Percentiles rank a stretch among this genome's conserved stretches.
These are phyloP conservation scores for Umbelopsis sp. DNA, from an alignment of 371 early-diverging fungal species.

Conservation along the genomic window DNA sequence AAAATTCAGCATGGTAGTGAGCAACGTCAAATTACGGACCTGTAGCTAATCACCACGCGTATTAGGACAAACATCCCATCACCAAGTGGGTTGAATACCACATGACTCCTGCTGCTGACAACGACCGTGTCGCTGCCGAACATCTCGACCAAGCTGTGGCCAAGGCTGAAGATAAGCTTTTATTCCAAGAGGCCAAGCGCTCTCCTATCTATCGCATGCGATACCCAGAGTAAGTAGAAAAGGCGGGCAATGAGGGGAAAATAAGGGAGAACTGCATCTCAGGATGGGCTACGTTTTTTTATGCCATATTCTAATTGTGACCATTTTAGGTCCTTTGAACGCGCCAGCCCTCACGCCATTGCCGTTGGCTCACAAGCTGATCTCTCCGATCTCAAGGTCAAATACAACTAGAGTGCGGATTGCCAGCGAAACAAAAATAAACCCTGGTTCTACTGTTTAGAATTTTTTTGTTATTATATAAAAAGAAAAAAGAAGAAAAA, in stretches of 20 bases:
- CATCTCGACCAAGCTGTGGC: constrained; percentile 36
- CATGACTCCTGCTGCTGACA: constrained; percentile 42
- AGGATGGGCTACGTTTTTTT: not conserved
- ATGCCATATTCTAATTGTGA: not conserved
- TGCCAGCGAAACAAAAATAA: too few species aligned
- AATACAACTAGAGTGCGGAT: constrained; percentile 36
- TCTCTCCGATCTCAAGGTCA: constrained; percentile 48
- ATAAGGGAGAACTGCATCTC: too few species aligned
- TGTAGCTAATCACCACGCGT: too few species aligned
- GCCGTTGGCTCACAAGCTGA: constrained; percentile 42
- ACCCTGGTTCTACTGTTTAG: not conserved
- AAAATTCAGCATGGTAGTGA: too few species aligned
- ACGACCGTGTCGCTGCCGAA: constrained; percentile 33
- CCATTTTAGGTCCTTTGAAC: constrained; percentile 42
- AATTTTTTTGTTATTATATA: constrained; percentile 8
- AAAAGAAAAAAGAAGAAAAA: not conserved
- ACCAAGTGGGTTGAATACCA: constrained; percentile 50
- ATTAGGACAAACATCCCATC: constrained; percentile 49
- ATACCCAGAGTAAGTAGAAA: constrained; percentile 49
- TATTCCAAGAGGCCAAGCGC: constrained; percentile 51
- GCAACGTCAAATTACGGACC: too few species aligned
- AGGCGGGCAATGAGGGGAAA: not conserved
- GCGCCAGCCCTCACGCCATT: constrained; percentile 47
- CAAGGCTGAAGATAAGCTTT: constrained; percentile 48
- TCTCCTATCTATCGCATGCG: constrained; percentile 51